phyloP scores from a whole-genome alignment of 2,329 filamentous ascomycete genomes.

The Neofusicoccum sp. region DNA sequence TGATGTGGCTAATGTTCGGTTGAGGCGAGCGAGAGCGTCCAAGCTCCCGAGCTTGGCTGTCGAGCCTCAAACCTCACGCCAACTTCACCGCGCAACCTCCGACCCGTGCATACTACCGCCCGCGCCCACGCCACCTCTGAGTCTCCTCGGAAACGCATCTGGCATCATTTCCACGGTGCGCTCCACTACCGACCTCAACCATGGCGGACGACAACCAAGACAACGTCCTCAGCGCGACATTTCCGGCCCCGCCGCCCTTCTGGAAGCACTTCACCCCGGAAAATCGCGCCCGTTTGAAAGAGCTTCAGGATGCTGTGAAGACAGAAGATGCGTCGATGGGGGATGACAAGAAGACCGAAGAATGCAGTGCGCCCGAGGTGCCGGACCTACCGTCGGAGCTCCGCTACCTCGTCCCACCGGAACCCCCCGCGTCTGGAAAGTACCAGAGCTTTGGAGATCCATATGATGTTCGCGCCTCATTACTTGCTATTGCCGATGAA shows the following conservation, averaged over 20 bases:
- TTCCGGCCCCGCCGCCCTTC: slow-evolving; percentile 86
- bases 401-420: slow-evolving; percentile 77
- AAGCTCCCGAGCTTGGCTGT: slow-evolving; percentile 13
- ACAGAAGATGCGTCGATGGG: slow-evolving; percentile 27
- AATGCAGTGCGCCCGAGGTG: not conserved
- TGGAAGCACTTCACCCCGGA: slow-evolving; percentile 84
- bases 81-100: not conserved
- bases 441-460: slow-evolving; percentile 71
- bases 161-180: not conserved
- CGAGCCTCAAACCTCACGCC: not conserved
- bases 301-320: slow-evolving; percentile 45
- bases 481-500: not conserved
- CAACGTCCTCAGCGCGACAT: slow-evolving; percentile 59
- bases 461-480: slow-evolving; percentile 7
- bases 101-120: not conserved
- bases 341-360: slow-evolving; percentile 32
- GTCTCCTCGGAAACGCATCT: not conserved
- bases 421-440: slow-evolving; percentile 68
- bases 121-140: not conserved
- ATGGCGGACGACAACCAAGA: slow-evolving; percentile 64
- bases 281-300: slow-evolving; percentile 65
- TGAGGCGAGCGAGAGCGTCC: not conserved
- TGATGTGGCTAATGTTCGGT: not conserved
- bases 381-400: slow-evolving; percentile 69
- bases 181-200: not conserved